These are phyloP conservation scores for Pilatotrama ljubarskyi DNA, from an alignment of 768 basidiomycete genomes.

Conservation along the genomic window DNA sequence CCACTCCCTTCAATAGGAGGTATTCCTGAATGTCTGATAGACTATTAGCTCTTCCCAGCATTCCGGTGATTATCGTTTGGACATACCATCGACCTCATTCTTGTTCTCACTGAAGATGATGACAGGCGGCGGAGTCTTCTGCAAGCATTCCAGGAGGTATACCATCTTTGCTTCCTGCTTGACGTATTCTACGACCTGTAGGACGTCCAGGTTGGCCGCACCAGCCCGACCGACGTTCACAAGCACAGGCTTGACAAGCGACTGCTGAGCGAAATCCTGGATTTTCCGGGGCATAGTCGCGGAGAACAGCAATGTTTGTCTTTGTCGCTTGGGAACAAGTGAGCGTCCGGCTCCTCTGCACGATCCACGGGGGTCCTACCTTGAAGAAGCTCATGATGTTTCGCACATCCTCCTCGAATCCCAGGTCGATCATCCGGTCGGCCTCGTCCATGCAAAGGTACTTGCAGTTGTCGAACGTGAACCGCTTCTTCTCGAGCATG, in stretches of 20 bases:
- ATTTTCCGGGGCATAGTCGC: slow-evolving; percentile 99
- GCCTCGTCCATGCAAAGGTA: slow-evolving; percentile 99
- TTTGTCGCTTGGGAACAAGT: slow-evolving; percentile 66
- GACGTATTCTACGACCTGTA: slow-evolving; percentile 97
- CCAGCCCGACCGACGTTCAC: slow-evolving; percentile 99
- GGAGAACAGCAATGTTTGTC: slow-evolving; percentile 96
- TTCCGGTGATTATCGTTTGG: slow-evolving; percentile 20
- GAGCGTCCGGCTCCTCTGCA: neutral
- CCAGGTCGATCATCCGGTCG: slow-evolving; percentile 98
- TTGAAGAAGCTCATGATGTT: slow-evolving; percentile 99
- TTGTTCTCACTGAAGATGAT: slow-evolving; percentile 99
- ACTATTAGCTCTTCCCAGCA: neutral
- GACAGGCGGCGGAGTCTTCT: slow-evolving; percentile 97
- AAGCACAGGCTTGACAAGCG: slow-evolving; percentile 89
- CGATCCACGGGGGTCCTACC: slow-evolving; percentile 43
- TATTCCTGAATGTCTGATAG: slow-evolving; percentile 96
- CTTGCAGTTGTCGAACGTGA: slow-evolving; percentile 93
- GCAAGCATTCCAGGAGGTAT: slow-evolving; percentile 93
- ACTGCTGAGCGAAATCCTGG: slow-evolving; percentile 97
- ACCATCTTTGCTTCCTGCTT: slow-evolving; percentile 99
- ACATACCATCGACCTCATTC: slow-evolving; percentile 96
- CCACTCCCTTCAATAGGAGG: slow-evolving; percentile 92
- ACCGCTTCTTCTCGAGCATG: slow-evolving; percentile 94
- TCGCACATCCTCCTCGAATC: slow-evolving; percentile 97
- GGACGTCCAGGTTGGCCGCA: slow-evolving; percentile 94